Percentiles rank a stretch among this genome's conserved stretches.
phyloP scores from a whole-genome alignment of 2,329 filamentous ascomycete species.

The Fusarium dlaminii region DNA sequence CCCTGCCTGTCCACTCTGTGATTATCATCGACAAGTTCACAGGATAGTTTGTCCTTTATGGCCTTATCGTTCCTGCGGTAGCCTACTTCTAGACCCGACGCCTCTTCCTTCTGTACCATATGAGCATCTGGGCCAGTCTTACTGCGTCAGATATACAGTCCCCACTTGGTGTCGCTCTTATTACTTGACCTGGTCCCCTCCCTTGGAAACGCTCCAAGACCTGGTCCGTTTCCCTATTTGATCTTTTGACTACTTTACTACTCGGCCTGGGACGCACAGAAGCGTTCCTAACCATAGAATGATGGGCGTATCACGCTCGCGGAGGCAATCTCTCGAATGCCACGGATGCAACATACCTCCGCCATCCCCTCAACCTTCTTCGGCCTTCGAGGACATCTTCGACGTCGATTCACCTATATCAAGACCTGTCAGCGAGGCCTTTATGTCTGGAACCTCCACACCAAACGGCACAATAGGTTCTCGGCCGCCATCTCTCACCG shows the following conservation, averaged over 20 bases:
- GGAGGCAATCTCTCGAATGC: constrained; percentile 56
- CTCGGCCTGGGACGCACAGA: constrained; percentile 33
- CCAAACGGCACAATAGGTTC: constrained; percentile 46
- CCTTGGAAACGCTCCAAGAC: constrained; percentile 18
- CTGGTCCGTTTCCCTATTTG: constrained; percentile 8
- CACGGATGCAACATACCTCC: constrained; percentile 54
- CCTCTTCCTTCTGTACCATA: constrained; percentile 37
- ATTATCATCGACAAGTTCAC: constrained; percentile 5
- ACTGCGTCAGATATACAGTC: constrained; percentile 30
- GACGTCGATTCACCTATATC: constrained; percentile 56
- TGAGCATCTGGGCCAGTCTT: constrained; percentile 31
- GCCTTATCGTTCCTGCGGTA: constrained; percentile 29
- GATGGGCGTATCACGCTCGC: constrained; percentile 60
- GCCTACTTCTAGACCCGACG: constrained; percentile 40
- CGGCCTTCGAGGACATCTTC: constrained; percentile 57
- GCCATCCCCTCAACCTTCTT: constrained; percentile 55
- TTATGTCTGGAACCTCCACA: constrained; percentile 54
- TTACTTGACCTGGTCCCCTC: constrained; percentile 37
- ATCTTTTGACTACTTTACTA: constrained; percentile 17
- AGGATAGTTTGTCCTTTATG: constrained; percentile 19
- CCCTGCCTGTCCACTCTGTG: background rate
- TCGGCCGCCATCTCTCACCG: constrained; percentile 75
- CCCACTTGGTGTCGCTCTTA: constrained; percentile 28
- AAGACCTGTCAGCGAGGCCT: constrained; percentile 59
- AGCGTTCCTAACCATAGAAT: constrained; percentile 35